Conservation (phyloP, 179 eudicot genomes). For the Nepenthes alata region DNA sequence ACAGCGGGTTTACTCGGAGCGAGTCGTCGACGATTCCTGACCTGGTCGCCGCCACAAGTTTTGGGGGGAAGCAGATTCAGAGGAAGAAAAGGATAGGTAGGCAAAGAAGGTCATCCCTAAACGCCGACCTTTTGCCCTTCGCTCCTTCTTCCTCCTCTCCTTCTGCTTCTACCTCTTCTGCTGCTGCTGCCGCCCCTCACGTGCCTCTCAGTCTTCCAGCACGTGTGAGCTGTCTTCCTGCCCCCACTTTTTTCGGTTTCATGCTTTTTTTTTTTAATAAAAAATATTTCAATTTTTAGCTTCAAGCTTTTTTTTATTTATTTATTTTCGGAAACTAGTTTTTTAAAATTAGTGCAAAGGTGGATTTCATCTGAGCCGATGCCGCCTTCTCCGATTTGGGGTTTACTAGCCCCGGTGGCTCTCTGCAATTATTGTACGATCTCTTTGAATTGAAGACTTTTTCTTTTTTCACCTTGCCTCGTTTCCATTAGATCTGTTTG, state of each 20-base stretch:
- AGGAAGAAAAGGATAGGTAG: slow-evolving; percentile 49
- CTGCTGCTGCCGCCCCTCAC: slow-evolving; percentile 14
- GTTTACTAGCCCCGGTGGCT: too few species aligned
- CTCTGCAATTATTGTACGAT: too few species aligned
- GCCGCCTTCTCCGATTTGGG: too few species aligned
- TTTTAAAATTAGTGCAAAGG: too few species aligned
- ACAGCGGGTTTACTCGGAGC: background rate
- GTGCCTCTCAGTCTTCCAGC: slow-evolving; percentile 38
- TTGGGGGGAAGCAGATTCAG: slow-evolving; percentile 25
- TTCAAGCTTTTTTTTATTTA: too few species aligned
- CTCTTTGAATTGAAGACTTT: too few species aligned
- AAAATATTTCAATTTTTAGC: background rate
- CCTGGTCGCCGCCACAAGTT: background rate
- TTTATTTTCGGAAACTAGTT: too few species aligned
- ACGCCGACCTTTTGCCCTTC: slow-evolving; percentile 12
- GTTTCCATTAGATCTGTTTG: too few species aligned
- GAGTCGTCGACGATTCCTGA: slow-evolving; percentile 6
- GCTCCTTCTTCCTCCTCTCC: slow-evolving; percentile 4
- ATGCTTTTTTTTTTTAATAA: background rate
- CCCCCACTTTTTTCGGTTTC: background rate
- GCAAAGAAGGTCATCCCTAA: slow-evolving; percentile 27
- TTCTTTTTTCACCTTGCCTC: too few species aligned
- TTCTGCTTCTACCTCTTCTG: background rate
- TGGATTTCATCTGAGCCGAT: too few species aligned
- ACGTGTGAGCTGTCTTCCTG: slow-evolving; percentile 37